Base-by-base conservation (phyloP, 2,329 filamentous ascomycete genomes). In the Endocalyx cinctus region DNA sequence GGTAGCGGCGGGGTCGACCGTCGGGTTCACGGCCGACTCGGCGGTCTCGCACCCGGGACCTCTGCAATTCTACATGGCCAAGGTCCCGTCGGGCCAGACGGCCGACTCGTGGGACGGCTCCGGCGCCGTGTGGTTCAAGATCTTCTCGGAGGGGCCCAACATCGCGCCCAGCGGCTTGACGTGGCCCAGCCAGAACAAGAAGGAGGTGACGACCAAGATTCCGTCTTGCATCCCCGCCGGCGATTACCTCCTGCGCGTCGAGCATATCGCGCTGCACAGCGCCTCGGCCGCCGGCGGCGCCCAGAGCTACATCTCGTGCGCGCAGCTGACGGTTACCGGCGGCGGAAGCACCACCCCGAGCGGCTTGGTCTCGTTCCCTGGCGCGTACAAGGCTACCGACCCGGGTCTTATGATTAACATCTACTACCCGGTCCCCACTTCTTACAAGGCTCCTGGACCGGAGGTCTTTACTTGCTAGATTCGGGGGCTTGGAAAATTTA, bases 171-270 rank as follows among this genome's bases (percentile, higher is more conserved):
- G 44, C 5, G 57, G 59, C 2, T 47, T 67, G 39, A 59, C 51
- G 1, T 69, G 64, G 63, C 61, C 64, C 8, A 59, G 58, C 28
- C 45, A 60, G 28, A 59, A 63, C 48, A 60, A 57, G 23, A 50
- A 48, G 17, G 55, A 48, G 17, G 54, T 68, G 35, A 52, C 54
- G 31, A 62, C 69, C 23, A 57, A 51, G 23, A 62, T 72, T 29
- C 67, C 67, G 10, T 44, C 46, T 23, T 68, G 62, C 35, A 60
- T 70, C n/a, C 55, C 60, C 1, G 48, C 66, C n/a, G 67, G 69
- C 33, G 64, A 70, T 39, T 72, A 72, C 43, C 60, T 72, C 17
- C 49, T 72, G 5, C 62, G 68, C 11, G 62, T 65, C 13, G 68
- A 72, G 50, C 67, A 71, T 39, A 64, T 71, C 34, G 67, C 58